Evolutionary conservation across 176 grass and related monocot species (phyloP).

Genomic region (Poa pratensis): DNA sequence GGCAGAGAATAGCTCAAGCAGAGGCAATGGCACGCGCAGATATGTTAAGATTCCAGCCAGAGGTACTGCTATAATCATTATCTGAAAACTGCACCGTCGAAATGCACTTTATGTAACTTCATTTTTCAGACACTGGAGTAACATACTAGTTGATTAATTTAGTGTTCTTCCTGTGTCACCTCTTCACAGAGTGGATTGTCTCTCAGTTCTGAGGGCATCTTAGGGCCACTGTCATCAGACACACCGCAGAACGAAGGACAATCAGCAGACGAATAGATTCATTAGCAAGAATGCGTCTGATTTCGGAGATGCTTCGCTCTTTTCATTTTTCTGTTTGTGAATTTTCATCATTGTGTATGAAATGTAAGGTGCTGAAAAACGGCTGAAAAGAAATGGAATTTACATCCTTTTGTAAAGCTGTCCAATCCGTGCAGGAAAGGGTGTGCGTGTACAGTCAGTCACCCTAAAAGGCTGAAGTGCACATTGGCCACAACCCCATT

Average conservation of each 20-base stretch:
- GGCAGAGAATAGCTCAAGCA: slow-evolving; percentile 94
- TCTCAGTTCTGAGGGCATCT: slow-evolving; percentile 84
- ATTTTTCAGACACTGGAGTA: neutral
- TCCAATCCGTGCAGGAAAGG: slow-evolving; percentile 23
- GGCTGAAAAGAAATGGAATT: slow-evolving; percentile 39
- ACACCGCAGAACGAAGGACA: slow-evolving; percentile 45
- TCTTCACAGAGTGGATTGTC: slow-evolving; percentile 82
- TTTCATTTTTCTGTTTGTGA: neutral
- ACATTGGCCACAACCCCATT: slow-evolving; percentile 35
- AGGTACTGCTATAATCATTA: slow-evolving; percentile 52
- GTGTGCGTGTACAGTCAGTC: neutral
- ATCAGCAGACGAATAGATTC: slow-evolving; percentile 38
- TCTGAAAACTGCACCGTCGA: neutral
- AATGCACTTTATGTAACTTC: neutral
- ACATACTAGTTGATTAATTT: slow-evolving; percentile 26
- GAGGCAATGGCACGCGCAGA: slow-evolving; percentile 98
- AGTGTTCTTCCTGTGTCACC: neutral
- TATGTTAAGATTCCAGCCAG: slow-evolving; percentile 94
- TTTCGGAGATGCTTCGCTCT: slow-evolving; percentile 24
- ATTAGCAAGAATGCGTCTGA: neutral
- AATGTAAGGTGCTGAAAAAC: slow-evolving; percentile 43
- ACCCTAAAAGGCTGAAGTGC: slow-evolving; percentile 26
- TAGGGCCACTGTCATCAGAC: slow-evolving; percentile 80
- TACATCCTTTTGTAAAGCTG: slow-evolving; percentile 42
- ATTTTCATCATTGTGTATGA: slow-evolving; percentile 28